Conservation (phyloP, 345 rosid species). For the Microthlaspi erraticum region DNA sequence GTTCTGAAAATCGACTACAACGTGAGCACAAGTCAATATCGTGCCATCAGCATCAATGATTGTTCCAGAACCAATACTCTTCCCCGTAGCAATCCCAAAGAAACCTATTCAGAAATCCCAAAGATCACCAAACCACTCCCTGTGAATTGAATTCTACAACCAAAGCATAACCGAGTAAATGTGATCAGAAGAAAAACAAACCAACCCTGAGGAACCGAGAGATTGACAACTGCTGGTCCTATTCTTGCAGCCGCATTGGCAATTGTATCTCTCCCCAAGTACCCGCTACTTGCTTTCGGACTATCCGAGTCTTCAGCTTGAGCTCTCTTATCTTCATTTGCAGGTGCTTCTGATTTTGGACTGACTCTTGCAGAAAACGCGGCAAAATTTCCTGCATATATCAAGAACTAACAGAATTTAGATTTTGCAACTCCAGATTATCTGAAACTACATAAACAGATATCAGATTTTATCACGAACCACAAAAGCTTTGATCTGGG, state of each 20-base stretch:
- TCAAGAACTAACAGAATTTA: background rate
- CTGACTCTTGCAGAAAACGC: conserved; percentile 50
- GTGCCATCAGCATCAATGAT: conserved; percentile 83
- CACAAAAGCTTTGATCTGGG: conserved; percentile 46
- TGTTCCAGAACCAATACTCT: conserved; percentile 81
- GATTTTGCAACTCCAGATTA: conserved; percentile 1
- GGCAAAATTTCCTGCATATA: conserved; percentile 49
- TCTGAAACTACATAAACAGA: background rate
- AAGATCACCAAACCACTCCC: conserved; percentile 8
- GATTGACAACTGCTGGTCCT: conserved; percentile 86
- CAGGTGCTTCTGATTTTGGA: conserved; percentile 47
- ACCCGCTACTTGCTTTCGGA: conserved; percentile 53
- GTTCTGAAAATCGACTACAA: conserved; percentile 69
- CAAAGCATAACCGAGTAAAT: background rate
- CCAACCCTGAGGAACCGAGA: conserved; percentile 75
- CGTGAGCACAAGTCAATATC: conserved; percentile 94
- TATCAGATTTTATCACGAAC: conserved; percentile 44
- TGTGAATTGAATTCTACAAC: conserved; percentile 1
- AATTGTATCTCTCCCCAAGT: conserved; percentile 72
- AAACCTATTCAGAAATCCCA: conserved; percentile 39
- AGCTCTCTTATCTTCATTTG: conserved; percentile 39
- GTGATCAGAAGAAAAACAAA: background rate
- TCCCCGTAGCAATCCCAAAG: conserved; percentile 59
- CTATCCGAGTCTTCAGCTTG: conserved; percentile 48
- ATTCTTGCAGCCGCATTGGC: conserved; percentile 89